These are phyloP conservation scores for Chaetomium olivaceum DNA, from an alignment of 2,329 filamentous ascomycete genomes.

Conservation along the genomic window DNA sequence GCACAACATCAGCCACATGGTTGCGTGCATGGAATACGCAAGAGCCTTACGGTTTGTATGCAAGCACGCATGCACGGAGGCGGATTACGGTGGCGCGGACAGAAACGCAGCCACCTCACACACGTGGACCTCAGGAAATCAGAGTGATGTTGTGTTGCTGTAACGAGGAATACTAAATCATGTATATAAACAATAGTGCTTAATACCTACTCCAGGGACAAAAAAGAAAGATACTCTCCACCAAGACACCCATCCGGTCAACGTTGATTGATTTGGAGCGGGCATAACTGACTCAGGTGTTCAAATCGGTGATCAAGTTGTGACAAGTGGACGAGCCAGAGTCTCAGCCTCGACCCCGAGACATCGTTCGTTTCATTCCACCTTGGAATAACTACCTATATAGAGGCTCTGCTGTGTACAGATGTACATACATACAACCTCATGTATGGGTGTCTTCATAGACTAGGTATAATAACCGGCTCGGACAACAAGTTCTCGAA, in stretches of 20 bases:
- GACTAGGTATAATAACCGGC: not conserved
- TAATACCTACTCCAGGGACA: not conserved
- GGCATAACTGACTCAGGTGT: not conserved
- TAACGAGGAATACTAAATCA: not conserved
- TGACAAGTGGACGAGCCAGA: not conserved
- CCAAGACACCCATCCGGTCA: not conserved
- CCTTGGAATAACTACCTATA: too few relatives aligned
- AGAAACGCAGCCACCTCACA: not conserved
- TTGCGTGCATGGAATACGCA: not conserved
- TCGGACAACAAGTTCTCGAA: not conserved
- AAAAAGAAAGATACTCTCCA: not conserved
- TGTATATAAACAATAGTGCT: conserved; percentile 4
- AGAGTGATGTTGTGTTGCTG: not conserved
- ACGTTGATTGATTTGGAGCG: not conserved
- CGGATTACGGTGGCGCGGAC: not conserved
- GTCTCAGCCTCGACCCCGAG: not conserved
- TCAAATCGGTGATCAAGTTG: not conserved
- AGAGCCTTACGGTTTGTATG: not conserved
- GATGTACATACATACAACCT: not conserved
- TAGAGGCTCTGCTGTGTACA: not conserved
- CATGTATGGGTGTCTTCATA: not conserved
- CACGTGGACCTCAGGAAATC: not conserved
- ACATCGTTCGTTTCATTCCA: not conserved
- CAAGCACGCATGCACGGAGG: not conserved
- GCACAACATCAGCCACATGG: not conserved